Evolutionary conservation across 805 yeast species (phyloP), one percentile per base, ranked within the genome.

Genomic region (Kodamaea lidongshanica): DNA sequence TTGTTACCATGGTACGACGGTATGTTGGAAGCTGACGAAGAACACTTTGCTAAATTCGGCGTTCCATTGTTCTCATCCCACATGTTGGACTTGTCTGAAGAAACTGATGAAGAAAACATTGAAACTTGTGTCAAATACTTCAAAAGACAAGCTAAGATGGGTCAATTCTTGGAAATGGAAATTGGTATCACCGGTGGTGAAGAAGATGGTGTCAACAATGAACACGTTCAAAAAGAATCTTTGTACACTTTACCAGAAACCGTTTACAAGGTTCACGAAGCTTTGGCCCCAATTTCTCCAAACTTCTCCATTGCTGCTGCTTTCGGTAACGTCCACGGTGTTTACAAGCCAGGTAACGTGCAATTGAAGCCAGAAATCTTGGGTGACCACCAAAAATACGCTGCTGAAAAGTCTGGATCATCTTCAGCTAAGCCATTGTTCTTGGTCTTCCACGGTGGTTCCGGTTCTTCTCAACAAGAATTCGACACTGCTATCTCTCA

Each of bases 181-280:
- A 92, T 92, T 61, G 98, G 98, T 79, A 92, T 92, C 79, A 92
- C 98, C 63, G 98, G 98, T 72, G 98, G 98, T 80, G 98, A 92
- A 75, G 98, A 92, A 72, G 98, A 92, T 61, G 98, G 98, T 79
- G 98, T 92, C 56, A 92, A 92, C 81, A 92, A 92, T 78, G 94
- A 89, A 68, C 74, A 77, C 63, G 96, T 85, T 46, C 76, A 77
- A 58, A 81, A 82, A 70, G 87, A 83, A 42, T 62, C 82, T 44
- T 72, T 92, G 54, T 92, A 89, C 83, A 92, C 98, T 50, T 77
- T 79, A 52, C 86, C 98, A 53, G 95, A 84, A 70, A 89, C 95
- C 49, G 95, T 92, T 34, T 92, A 61, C 70, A 77, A 76, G 46
- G 97, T 92, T 53, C 74, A 86, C 79, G 70, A 84, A 65, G 96